Percentiles rank a stretch among this genome's conserved stretches.
Conservation (phyloP, 2,329 filamentous ascomycete genomes). For the Teratosphaeria pseudoeucalypti region DNA sequence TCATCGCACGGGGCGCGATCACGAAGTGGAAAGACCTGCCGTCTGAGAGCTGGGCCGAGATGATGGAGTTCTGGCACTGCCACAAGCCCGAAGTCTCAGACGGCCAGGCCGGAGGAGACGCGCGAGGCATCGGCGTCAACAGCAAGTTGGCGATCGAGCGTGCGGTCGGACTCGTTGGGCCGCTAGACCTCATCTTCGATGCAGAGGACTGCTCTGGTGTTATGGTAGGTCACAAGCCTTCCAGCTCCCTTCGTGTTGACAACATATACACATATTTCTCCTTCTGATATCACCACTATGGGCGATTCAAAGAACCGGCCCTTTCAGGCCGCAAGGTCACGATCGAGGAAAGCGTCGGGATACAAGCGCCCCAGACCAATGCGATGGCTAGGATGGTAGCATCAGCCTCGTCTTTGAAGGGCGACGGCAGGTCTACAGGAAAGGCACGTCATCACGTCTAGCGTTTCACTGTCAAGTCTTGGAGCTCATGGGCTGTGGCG, state of each 20-base stretch:
- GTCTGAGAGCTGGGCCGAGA: conserved; percentile 96
- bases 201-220: conserved; percentile 51
- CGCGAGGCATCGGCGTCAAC: conserved; percentile 73
- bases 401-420: conserved; percentile 11
- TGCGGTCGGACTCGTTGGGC: conserved; percentile 68
- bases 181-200: conserved; percentile 63
- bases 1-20: conserved; percentile 27
- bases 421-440: conserved; percentile 16
- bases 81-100: conserved; percentile 70
- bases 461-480: conserved; percentile 20
- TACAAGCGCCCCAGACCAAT: conserved; percentile 26
- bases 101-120: conserved; percentile 32
- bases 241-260: conserved; percentile 3
- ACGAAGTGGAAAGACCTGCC: conserved; percentile 80
- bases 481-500: conserved; percentile 20
- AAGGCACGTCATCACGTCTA: conserved; percentile 13
- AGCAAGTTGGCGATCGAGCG: conserved; percentile 57
- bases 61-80: conserved; percentile 99
- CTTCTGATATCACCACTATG: not conserved
- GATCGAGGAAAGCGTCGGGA: conserved; percentile 23
- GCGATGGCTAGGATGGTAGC: conserved; percentile 1
- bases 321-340: conserved; percentile 22
- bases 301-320: conserved; percentile 27
- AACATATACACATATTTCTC: not conserved
- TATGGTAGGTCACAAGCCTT: conserved; percentile 29